These are phyloP conservation scores for Blastocystis hominis DNA, from an alignment of 352 stramenopile species.

Conservation along the genomic window DNA sequence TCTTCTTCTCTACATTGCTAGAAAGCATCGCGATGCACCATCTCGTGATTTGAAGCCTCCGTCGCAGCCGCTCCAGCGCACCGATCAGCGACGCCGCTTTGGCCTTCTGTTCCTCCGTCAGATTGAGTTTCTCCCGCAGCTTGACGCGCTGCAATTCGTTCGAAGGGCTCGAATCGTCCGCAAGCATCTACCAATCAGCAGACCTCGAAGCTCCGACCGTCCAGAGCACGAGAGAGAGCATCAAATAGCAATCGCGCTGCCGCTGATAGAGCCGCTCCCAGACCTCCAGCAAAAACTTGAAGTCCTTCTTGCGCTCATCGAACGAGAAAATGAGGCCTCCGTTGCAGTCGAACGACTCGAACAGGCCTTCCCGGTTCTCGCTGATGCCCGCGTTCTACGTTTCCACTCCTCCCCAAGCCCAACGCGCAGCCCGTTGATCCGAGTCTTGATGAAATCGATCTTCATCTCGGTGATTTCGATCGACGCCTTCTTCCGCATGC, in stretches of 20 bases:
- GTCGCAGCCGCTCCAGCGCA: neutral
- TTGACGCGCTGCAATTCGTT: neutral
- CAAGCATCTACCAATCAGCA: neutral
- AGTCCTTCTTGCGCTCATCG: neutral
- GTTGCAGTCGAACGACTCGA: neutral
- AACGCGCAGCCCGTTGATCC: neutral
- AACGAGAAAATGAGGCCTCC: neutral
- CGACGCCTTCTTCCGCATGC: constrained; percentile 12
- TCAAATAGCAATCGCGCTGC: neutral
- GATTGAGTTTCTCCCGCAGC: neutral
- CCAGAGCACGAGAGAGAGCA: neutral
- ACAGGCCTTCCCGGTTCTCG: neutral
- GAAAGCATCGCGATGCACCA: neutral
- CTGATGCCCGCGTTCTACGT: neutral
- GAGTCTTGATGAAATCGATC: neutral
- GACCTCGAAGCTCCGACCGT: neutral
- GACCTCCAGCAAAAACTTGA: neutral
- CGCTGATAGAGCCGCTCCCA: neutral
- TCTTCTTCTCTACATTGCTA: neutral
- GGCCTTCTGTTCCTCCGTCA: neutral
- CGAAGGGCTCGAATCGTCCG: neutral
- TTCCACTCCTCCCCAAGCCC: neutral
- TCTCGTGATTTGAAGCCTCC: neutral
- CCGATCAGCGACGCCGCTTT: neutral
- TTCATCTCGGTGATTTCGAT: neutral